A percentile compares a stretch with the other conserved stretches of the same genome.
phyloP scores from a whole-genome alignment of 2,329 filamentous ascomycete genomes.

The Pseudogymnoascus sp. region DNA sequence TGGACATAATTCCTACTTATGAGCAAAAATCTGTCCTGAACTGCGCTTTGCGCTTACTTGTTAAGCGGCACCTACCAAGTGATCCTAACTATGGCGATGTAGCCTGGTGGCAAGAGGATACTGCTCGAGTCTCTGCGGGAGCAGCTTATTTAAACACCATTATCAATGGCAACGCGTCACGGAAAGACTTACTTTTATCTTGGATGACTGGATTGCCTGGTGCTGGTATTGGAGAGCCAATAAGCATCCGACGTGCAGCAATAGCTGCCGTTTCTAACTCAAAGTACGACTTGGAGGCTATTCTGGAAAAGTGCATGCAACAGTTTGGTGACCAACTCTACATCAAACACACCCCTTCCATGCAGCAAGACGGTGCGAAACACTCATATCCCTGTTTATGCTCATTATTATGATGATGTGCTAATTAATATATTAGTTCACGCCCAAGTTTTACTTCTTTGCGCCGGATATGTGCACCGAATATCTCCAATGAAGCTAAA shows the following conservation, averaged over 20 bases:
- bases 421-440: constrained; percentile 50
- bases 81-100: constrained; percentile 22
- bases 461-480: constrained; percentile 67
- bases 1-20: constrained; percentile 20
- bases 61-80: constrained; percentile 21
- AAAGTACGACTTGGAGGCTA: constrained; percentile 41
- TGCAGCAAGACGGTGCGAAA: constrained; percentile 74
- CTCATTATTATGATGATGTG: constrained; percentile 9
- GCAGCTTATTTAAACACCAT: constrained; percentile 48
- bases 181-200: constrained; percentile 47
- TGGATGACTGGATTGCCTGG: constrained; percentile 61
- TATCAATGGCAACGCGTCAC: constrained; percentile 37
- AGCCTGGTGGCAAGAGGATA: constrained; percentile 27
- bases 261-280: constrained; percentile 49
- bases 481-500: constrained; percentile 57
- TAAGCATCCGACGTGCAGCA: constrained; percentile 60
- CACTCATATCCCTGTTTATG: neutral
- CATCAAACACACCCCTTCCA: constrained; percentile 73
- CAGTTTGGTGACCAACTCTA: constrained; percentile 82
- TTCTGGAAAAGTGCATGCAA: constrained; percentile 60
- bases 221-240: constrained; percentile 54
- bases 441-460: constrained; percentile 69
- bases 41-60: constrained; percentile 22
- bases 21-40: constrained; percentile 27
- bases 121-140: constrained; percentile 44